Conservation (phyloP, 148 eudicot species). For the Arctostaphylos glauca region DNA sequence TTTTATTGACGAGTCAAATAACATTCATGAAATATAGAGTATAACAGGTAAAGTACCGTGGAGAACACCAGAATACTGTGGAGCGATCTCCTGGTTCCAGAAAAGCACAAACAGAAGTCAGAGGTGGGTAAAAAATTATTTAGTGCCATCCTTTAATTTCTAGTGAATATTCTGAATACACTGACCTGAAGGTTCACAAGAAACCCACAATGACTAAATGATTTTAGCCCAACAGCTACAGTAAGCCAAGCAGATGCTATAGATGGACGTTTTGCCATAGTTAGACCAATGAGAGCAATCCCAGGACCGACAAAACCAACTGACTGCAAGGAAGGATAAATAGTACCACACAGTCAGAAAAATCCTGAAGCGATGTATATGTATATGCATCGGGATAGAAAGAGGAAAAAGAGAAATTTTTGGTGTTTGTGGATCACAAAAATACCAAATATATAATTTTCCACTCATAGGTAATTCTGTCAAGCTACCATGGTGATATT, state of each 20-base stretch:
- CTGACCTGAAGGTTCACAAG: conserved; percentile 91
- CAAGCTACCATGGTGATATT: neutral
- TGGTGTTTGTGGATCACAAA: neutral
- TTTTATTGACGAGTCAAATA: neutral
- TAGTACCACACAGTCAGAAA: neutral
- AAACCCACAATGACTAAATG: conserved; percentile 91
- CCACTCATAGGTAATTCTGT: neutral
- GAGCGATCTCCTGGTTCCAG: conserved; percentile 74
- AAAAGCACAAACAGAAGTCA: conserved; percentile 20
- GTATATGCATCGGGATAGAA: no score
- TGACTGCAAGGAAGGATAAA: conserved; percentile 47
- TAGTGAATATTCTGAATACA: conserved; percentile 4
- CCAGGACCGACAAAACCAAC: conserved; percentile 86
- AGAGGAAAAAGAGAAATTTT: no score
- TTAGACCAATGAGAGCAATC: conserved; percentile 71
- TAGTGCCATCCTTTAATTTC: conserved; percentile 11
- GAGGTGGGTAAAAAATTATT: neutral
- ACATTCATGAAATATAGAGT: neutral
- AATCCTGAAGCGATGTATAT: neutral
- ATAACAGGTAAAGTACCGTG: conserved; percentile 49
- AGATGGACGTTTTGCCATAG: conserved; percentile 57
- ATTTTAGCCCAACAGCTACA: conserved; percentile 79
- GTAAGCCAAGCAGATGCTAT: conserved; percentile 92
- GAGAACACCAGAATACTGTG: conserved; percentile 84
- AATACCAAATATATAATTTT: neutral